Base-by-base conservation (phyloP, 495 filamentous ascomycete species). In the Endocarpon pusillum region DNA sequence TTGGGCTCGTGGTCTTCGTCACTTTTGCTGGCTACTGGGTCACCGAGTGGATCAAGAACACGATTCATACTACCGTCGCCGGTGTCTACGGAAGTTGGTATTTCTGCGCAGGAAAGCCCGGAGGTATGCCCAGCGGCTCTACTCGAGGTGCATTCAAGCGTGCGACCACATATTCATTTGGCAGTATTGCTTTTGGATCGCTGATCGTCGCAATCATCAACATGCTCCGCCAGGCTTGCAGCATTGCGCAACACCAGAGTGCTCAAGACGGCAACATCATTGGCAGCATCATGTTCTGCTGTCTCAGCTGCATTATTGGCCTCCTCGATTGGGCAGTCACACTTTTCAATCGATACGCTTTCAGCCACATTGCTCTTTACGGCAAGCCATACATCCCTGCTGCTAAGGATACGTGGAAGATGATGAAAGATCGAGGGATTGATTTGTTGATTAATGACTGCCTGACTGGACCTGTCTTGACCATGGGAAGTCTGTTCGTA, bases 51-150 rank as follows among this genome's bases (percentile, higher is more conserved):
- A 49, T 93, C 37, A 93, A 94, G 57, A 94, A 93, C 51, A 81
- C 77, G 11, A 78, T 94, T 22, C 85, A 96, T 52, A 77, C 74
- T 20, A 83, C 77, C 15, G 77, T 93, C 46, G 78, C 80, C 0
- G 83, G 87, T 8, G 76, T 93, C 9, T 94, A 92, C 41, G 86
- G 82, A 0, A 78, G 78, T 1, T 94, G 86, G 86, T 96, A 92
- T 56, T 94, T 93, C 60, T 75, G 63, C 42, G 57, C 62, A 21
- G 57, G 67, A 12, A 78, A 78, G 28, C 53, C 66, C 0, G 52
- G 52, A 14, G 67, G 67, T 2, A 76, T 80, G 49, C 84, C 84
- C 3, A 70, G 59, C 27, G 70, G 71, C 8, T 74, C 80, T 4
- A 93, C 87, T 1, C 65, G 81, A 4, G 80, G 82, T 11, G 63